These are phyloP conservation scores for Leishmania braziliensis DNA, from an alignment of 208 protist species.

Conservation along the genomic window DNA sequence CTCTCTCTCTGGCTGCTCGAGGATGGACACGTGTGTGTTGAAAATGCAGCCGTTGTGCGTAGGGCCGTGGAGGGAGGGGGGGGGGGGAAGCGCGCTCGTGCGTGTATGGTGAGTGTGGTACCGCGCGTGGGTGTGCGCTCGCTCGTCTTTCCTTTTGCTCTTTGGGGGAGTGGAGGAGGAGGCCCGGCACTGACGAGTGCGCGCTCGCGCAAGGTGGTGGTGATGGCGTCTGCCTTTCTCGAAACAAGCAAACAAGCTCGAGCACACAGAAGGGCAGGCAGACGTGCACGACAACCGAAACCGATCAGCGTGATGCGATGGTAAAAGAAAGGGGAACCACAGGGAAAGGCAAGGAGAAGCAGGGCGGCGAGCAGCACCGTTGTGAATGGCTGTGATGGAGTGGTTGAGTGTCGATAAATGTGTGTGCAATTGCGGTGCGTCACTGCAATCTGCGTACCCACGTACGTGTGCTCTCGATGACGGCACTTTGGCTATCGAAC, in stretches of 20 bases:
- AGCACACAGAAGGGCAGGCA: background rate
- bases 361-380: background rate
- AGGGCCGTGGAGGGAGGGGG: background rate
- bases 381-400: background rate
- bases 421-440: background rate
- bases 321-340: background rate
- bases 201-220: background rate
- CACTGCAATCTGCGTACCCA: background rate
- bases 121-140: too few relatives aligned
- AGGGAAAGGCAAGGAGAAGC: background rate
- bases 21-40: slow-evolving; percentile 6
- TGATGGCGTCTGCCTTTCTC: background rate
- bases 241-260: background rate
- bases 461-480: background rate
- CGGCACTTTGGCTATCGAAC: background rate
- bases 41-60: background rate
- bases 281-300: background rate
- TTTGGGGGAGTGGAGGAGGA: too few relatives aligned
- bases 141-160: too few relatives aligned
- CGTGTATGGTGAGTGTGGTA: too few relatives aligned
- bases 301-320: background rate
- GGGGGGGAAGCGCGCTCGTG: too few relatives aligned
- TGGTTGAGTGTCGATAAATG: background rate
- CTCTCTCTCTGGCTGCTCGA: background rate
- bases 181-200: background rate